A percentile compares a stretch with the other conserved stretches of the same genome.
phyloP scores from a whole-genome alignment of 352 stramenopile genomes.

The Discostella stelligera region DNA sequence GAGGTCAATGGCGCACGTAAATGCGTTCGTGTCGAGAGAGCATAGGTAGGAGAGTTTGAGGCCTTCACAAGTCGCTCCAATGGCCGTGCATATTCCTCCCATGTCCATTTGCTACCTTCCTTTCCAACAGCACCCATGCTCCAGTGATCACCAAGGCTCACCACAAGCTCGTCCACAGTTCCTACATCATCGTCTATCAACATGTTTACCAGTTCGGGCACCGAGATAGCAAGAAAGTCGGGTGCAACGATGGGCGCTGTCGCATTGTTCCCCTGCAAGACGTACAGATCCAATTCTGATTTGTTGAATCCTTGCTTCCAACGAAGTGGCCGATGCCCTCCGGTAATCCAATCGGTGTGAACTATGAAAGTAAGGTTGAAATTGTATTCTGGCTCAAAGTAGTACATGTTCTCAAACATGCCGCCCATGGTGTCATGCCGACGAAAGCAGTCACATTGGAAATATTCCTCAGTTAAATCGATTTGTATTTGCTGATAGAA shows the following conservation, averaged over 20 bases:
- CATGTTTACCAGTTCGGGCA: not conserved
- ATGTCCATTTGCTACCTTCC: not conserved
- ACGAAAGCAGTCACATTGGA: not conserved
- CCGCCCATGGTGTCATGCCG: not conserved
- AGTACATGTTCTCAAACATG: not conserved
- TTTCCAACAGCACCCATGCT: not conserved
- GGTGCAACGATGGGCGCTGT: not conserved
- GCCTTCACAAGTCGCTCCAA: not conserved
- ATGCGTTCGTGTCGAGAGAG: not conserved
- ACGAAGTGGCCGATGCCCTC: not conserved
- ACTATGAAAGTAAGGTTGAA: not conserved
- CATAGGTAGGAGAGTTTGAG: not conserved
- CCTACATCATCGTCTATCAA: not conserved
- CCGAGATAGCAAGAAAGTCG: not conserved
- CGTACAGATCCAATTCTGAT: not conserved
- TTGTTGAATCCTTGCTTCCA: not conserved
- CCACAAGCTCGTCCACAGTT: not conserved
- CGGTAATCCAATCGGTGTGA: not conserved
- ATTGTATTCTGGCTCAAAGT: not conserved
- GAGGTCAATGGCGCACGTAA: too few species aligned
- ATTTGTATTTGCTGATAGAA: not conserved
- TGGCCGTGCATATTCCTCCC: not conserved
- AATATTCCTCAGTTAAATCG: not conserved
- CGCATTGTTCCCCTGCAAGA: not conserved
- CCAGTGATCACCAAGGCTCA: not conserved